Percentiles rank a stretch among this genome's conserved stretches.
phyloP scores from a whole-genome alignment of 2,329 filamentous ascomycete species.

The Lachnellula willkommii region DNA sequence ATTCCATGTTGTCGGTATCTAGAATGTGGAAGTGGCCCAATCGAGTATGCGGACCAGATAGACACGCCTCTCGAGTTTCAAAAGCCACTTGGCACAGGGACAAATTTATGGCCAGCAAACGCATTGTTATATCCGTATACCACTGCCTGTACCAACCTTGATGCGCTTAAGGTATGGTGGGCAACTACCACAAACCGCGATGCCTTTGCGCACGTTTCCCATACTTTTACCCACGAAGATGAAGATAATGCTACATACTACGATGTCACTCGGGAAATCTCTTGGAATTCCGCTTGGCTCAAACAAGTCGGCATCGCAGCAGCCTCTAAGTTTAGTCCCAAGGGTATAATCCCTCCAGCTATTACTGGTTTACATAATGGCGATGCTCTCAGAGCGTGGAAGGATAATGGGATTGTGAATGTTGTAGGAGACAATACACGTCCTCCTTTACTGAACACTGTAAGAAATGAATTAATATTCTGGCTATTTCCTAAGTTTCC shows the following conservation, averaged over 20 bases:
- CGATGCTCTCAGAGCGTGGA: slow-evolving; percentile 56
- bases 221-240: slow-evolving; percentile 56
- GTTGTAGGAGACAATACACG: slow-evolving; percentile 62
- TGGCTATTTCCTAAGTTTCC: slow-evolving; percentile 39
- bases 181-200: slow-evolving; percentile 44
- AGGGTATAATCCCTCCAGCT: slow-evolving; percentile 56
- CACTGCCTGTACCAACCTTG: slow-evolving; percentile 41
- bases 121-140: slow-evolving; percentile 20
- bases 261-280: slow-evolving; percentile 52
- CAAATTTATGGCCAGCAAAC: slow-evolving; percentile 41
- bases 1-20: not conserved
- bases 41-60: slow-evolving; percentile 41
- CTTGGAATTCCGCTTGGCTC: slow-evolving; percentile 56
- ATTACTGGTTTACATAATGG: slow-evolving; percentile 61
- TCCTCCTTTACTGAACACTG: slow-evolving; percentile 45
- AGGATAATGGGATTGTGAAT: slow-evolving; percentile 52
- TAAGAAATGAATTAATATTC: slow-evolving; percentile 46
- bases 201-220: slow-evolving; percentile 53
- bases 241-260: slow-evolving; percentile 56
- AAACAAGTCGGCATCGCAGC: slow-evolving; percentile 45
- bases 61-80: slow-evolving; percentile 42
- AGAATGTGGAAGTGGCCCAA: slow-evolving; percentile 29
- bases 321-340: slow-evolving; percentile 43
- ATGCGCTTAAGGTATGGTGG: slow-evolving; percentile 51
- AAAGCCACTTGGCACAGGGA: slow-evolving; percentile 46